These are phyloP conservation scores for Solanum hybrid DNA, from an alignment of 305 asterid species.

Conservation along the genomic window DNA sequence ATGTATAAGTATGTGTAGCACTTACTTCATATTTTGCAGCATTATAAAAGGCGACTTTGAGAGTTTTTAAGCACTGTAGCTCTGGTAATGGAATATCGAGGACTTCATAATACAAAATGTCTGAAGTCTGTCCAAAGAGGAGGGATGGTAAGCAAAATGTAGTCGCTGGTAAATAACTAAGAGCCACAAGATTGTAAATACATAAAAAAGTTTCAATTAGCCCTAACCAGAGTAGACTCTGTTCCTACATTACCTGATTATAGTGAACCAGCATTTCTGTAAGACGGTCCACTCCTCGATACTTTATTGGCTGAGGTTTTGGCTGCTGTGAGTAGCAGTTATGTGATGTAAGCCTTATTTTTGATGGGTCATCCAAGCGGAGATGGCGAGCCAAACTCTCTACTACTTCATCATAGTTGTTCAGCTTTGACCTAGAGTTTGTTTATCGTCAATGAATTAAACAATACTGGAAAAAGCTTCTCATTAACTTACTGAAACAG, in stretches of 20 bases:
- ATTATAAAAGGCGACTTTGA: constrained; percentile 75
- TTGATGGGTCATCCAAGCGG: constrained; percentile 59
- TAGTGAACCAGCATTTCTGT: constrained; percentile 75
- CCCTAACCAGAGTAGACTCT: not conserved
- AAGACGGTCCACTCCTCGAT: constrained; percentile 55
- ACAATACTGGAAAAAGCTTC: not conserved
- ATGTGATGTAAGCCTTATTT: constrained; percentile 73
- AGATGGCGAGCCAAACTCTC: constrained; percentile 58
- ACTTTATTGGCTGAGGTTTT: constrained; percentile 69
- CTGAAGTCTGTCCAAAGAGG: constrained; percentile 45
- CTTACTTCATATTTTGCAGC: constrained; percentile 69
- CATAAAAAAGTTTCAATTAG: constrained; percentile 2
- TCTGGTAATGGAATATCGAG: constrained; percentile 81
- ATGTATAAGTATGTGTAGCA: constrained; percentile 4
- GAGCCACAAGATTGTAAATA: not conserved
- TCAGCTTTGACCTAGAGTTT: constrained; percentile 57
- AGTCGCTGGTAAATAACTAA: not conserved
- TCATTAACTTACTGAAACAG: not conserved
- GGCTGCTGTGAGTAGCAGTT: constrained; percentile 82
- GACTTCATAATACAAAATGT: constrained; percentile 78
- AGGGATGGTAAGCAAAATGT: constrained; percentile 11
- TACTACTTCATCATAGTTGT: constrained; percentile 71
- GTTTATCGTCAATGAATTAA: constrained; percentile 10
- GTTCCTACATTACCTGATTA: constrained; percentile 46
- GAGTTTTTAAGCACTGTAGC: constrained; percentile 70